These are phyloP conservation scores for Aaosphaeria pasadenensis DNA, from an alignment of 2,329 filamentous ascomycete genomes.

Conservation along the genomic window DNA sequence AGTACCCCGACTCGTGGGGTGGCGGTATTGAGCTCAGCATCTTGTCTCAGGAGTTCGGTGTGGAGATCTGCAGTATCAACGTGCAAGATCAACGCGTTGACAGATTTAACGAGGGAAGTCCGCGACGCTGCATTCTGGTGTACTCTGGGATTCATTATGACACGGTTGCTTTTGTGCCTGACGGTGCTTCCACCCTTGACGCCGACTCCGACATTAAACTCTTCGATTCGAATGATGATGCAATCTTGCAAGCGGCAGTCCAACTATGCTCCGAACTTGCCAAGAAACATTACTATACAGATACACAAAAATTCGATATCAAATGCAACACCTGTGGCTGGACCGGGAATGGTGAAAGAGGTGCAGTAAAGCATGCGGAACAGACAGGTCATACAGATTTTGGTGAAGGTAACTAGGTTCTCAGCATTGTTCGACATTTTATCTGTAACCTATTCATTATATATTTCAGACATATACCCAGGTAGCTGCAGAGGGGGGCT, in stretches of 20 bases:
- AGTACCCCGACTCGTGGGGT: conserved; percentile 79
- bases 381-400: conserved; percentile 49
- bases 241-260: conserved; percentile 57
- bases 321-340: conserved; percentile 72
- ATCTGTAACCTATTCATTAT: too few species aligned
- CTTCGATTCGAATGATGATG: conserved; percentile 58
- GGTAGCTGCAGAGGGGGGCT: too few species aligned
- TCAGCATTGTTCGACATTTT: too few species aligned
- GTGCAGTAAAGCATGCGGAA: conserved; percentile 61
- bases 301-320: conserved; percentile 76
- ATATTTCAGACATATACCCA: too few species aligned
- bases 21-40: conserved; percentile 88
- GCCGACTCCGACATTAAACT: conserved; percentile 79
- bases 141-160: conserved; percentile 96
- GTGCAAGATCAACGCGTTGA: conserved; percentile 68
- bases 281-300: conserved; percentile 79
- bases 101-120: conserved; percentile 70
- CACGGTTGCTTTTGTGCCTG: conserved; percentile 68
- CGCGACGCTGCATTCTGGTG: conserved; percentile 72
- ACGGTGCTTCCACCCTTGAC: conserved; percentile 58
- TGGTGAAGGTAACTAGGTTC: conserved; percentile 20
- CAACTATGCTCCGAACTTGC: conserved; percentile 58
- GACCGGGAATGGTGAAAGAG: conserved; percentile 64
- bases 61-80: conserved; percentile 83
- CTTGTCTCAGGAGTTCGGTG: conserved; percentile 76